Conservation (phyloP, 208 protist species). For the Entamoeba invadens region DNA sequence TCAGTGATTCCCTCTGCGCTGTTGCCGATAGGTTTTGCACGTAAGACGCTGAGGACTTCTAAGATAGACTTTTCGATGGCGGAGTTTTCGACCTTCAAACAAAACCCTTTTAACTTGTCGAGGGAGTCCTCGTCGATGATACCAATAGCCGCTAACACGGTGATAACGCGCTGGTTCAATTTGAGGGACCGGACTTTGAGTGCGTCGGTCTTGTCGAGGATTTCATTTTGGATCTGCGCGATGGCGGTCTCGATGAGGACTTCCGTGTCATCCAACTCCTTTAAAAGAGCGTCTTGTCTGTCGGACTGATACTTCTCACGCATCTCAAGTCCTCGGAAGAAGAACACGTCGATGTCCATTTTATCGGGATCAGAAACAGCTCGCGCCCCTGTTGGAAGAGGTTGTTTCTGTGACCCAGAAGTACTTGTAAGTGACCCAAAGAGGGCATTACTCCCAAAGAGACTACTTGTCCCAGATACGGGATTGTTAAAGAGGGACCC, state of each 20-base stretch:
- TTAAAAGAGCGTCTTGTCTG: background rate
- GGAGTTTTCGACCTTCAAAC: background rate
- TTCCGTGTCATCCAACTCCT: background rate
- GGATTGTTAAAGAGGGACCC: too few species aligned
- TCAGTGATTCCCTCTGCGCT: background rate
- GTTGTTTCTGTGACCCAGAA: background rate
- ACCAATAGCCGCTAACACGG: background rate
- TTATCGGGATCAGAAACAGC: background rate
- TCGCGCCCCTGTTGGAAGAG: background rate
- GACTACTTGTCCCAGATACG: background rate
- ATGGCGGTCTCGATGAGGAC: background rate
- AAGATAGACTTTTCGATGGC: background rate
- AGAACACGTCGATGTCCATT: background rate
- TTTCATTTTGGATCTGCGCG: background rate
- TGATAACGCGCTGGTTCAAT: background rate
- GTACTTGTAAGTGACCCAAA: too few species aligned
- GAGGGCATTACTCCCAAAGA: background rate
- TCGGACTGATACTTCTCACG: background rate
- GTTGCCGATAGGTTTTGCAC: background rate
- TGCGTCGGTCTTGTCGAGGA: background rate
- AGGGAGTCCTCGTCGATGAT: background rate
- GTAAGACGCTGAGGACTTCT: background rate
- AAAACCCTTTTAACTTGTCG: background rate
- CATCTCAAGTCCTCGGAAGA: background rate
- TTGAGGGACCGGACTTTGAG: background rate